These are phyloP conservation scores for Cymbidium sinense DNA, from an alignment of 106 monocot genomes.

Conservation along the genomic window DNA sequence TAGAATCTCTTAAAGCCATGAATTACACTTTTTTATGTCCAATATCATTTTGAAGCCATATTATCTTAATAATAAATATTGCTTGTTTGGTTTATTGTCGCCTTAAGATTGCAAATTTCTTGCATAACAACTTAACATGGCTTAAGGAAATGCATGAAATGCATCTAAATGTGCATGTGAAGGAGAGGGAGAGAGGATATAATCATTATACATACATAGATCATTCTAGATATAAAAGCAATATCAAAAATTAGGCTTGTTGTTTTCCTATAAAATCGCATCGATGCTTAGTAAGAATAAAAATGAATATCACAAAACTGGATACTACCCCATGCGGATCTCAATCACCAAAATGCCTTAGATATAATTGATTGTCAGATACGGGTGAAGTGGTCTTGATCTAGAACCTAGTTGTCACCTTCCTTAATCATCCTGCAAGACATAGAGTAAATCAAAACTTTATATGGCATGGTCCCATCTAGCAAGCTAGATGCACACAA, in stretches of 20 bases:
- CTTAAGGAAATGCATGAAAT: not conserved
- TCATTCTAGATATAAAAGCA: not conserved
- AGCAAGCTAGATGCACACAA: too few relatives aligned
- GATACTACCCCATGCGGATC: not conserved
- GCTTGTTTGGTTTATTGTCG: not conserved
- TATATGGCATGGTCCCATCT: too few relatives aligned
- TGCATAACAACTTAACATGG: not conserved
- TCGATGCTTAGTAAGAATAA: not conserved
- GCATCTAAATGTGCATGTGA: not conserved
- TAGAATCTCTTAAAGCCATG: not conserved
- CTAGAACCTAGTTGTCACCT: not conserved
- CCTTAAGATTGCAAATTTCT: not conserved
- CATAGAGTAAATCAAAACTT: too few relatives aligned
- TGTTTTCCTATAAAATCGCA: not conserved
- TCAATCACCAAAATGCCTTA: not conserved
- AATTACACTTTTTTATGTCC: not conserved
- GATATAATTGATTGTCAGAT: not conserved
- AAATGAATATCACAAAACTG: too few relatives aligned
- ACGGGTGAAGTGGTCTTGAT: not conserved
- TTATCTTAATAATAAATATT: not conserved
- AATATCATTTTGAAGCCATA: not conserved
- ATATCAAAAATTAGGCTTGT: not conserved
- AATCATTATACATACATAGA: not conserved
- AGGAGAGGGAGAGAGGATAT: not conserved
- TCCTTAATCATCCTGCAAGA: too few relatives aligned